Evolutionary conservation across 345 rosid genomes (phyloP), one percentile per base, ranked within the genome.

Genomic region (Hirschfeldia incana): DNA sequence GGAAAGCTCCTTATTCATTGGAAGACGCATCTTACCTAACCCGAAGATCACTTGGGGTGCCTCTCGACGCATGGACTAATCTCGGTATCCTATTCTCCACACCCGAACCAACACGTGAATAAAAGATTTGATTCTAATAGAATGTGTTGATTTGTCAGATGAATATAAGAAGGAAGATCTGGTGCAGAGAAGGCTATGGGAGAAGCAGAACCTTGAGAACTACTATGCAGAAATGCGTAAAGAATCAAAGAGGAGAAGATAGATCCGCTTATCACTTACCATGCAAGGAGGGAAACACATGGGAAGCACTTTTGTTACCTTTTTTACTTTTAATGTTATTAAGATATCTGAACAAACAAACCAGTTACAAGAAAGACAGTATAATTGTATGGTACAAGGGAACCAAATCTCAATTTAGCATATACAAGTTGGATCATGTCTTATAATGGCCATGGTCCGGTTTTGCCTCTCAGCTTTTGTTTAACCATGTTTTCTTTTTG

Each of bases 201-300:
- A 87, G 74, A 91, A 87, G 85, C 77, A 88, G 29, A 91, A 95
- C 85, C 85, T 89, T 66, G 94, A 91, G 72, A 84, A 75, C 73
- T 95, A 95, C 88, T 62, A 83, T 62, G 83, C 89, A 12, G 98
- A 91, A 64, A 84, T 86, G 88, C 94, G 96, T 17, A 93, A 88
- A 81, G 99, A 90, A 37, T 87, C 91, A 0, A 95, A 91, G 84
- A 91, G 98, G 76, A 87, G 97, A 84, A 85, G 99, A 87, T 95
- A 87, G 83, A 13, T 30, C 21, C 9, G 15, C 39, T 32, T n/a
- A 46, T 70, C 72, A 70, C 51, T 68, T 69, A 73, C 82, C 34
- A 73, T 59, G 64, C 39, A 46, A 59, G 44, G 67, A 72, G 55
- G 69, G 60, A 66, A 44, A 59, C 68, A 64, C 46, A 53, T 12